These are phyloP conservation scores for Dictyostelium intermedium DNA, from an alignment of 78 protist genomes.

Conservation along the genomic window DNA sequence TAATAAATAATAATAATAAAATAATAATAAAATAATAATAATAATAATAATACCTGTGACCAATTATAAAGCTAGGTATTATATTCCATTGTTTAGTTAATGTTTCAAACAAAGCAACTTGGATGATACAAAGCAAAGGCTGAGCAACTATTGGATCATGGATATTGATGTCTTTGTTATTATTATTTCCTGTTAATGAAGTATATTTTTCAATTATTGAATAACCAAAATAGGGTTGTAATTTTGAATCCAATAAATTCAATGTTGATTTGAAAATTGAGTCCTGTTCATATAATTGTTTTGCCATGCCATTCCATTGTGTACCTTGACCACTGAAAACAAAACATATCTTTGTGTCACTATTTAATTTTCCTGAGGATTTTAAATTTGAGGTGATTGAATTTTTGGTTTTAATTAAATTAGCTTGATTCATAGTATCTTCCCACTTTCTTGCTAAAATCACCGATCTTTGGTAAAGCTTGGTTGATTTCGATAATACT, in stretches of 20 bases:
- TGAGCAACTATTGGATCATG: constrained; percentile 26
- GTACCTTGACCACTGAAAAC: constrained; percentile 12
- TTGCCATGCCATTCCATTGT: constrained; percentile 2
- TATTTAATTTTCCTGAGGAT: not conserved
- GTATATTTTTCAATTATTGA: not conserved
- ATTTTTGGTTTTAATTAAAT: no score
- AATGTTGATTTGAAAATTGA: not conserved
- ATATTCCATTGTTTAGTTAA: not conserved
- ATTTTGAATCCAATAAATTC: not conserved
- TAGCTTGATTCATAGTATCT: not conserved
- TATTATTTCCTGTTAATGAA: not conserved
- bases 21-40: not conserved
- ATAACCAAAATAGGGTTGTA: not conserved
- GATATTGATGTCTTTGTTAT: not conserved
- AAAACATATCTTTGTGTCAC: not conserved
- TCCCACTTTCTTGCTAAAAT: not conserved
- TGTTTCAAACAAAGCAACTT: not conserved
- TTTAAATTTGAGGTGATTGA: not conserved
- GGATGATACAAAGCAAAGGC: not conserved
- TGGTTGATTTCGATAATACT: not conserved
- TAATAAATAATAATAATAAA: no score
- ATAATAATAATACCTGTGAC: constrained; percentile 13
- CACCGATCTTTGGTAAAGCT: not conserved
- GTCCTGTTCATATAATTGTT: not conserved
- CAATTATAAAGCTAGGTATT: not conserved